Evolutionary conservation across 2,329 filamentous ascomycete species (phyloP).

Genomic region (Fonsecaea multimorphosa): DNA sequence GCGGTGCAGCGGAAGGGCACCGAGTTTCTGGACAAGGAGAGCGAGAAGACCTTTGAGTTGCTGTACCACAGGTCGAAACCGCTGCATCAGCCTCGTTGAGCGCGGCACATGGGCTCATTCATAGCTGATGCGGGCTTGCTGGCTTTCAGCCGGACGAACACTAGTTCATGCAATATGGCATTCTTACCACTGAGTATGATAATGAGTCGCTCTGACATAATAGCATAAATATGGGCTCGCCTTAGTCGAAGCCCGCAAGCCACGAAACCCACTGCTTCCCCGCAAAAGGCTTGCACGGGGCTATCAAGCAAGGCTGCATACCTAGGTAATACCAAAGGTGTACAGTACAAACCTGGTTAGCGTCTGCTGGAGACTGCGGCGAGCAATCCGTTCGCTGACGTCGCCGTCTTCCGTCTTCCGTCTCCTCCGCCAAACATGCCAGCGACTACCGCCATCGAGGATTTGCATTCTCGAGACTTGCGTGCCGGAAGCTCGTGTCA

Average conservation of each 20-base stretch:
- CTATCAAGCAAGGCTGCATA: too few relatives aligned
- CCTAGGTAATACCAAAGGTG: too few relatives aligned
- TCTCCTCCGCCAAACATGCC: too few relatives aligned
- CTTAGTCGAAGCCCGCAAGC: not conserved
- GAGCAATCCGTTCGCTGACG: constrained; percentile 35
- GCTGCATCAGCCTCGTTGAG: constrained; percentile 35
- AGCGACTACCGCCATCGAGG: not conserved
- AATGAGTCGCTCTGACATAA: not conserved
- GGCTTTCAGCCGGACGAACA: not conserved
- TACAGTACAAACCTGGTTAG: not conserved
- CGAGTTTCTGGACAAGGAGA: constrained; percentile 35
- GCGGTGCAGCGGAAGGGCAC: constrained; percentile 27
- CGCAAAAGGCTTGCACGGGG: not conserved
- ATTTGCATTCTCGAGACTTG: not conserved
- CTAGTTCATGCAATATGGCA: not conserved
- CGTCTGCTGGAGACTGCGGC: constrained; percentile 12
- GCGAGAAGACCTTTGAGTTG: constrained; percentile 27
- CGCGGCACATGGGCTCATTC: not conserved
- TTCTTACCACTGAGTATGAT: not conserved
- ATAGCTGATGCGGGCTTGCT: not conserved
- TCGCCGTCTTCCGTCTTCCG: constrained; percentile 23
- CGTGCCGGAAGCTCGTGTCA: not conserved
- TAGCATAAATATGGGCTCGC: not conserved
- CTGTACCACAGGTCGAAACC: constrained; percentile 26
- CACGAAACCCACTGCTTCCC: not conserved